Evolutionary conservation across 768 basidiomycete species (phyloP), one percentile per base, ranked within the genome.

Genomic region (Suillus weaverae): DNA sequence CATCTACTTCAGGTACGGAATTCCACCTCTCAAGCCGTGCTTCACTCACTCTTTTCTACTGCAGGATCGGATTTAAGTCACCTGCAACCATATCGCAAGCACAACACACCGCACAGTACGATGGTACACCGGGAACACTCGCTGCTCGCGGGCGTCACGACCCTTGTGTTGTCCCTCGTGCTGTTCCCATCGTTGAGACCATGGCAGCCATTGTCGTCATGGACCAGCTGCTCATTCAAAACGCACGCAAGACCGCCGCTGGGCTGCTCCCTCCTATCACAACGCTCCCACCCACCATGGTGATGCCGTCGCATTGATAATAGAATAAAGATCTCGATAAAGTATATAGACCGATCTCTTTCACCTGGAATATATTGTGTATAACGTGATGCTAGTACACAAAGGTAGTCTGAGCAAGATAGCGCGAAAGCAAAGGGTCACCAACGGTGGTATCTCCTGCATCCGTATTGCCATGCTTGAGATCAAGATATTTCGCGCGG

Each of bases 131-230:
- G 1, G 97, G 97, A 32, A 85, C 84, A 44, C 85, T 99, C 61
- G 95, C 95, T 14, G 92, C 97, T 43, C 85, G 94, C 38, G 97
- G 97, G 14, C 85, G 97, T 61, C 97, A 99, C 78, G 97, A 98
- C 74, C 95, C 97, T 20, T 98, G 97, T 74, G 97, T 99, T 53
- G 95, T 99, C 6, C 97, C 97, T 48, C 89, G 95, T 55, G 95
- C 95, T 22, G 94, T 98, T 10, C 95, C 97, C 50, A 99, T 99
- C 71, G 97, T 99, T 51, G 97, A 99, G 80, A 88, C 94, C 1
- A 99, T 99, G 97, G 95, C 97, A 0, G 89, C 91, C 33, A 83
- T 99, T 57, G 97, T 98, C 65, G 84, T 97, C 69, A 94, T 99
- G 90, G 97, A 99, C 74, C 87, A 91, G 71, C 82, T 98, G 64